A percentile compares a stretch with the other conserved stretches of the same genome.
phyloP scores from a whole-genome alignment of 176 grass and related monocot species.

The Secale cereale region DNA sequence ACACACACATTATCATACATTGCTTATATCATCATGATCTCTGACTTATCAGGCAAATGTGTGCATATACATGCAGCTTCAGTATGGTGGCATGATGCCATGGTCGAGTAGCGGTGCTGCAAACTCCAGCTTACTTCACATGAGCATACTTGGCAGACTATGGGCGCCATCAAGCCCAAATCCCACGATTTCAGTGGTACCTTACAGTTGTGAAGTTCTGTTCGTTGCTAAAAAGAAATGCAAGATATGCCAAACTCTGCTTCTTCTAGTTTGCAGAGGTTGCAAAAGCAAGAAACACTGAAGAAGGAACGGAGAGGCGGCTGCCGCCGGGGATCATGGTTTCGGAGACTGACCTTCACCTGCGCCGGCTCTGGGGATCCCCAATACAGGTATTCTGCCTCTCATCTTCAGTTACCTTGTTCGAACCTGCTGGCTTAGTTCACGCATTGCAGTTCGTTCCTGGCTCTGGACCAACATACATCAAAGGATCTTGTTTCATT shows the following conservation, averaged over 20 bases:
- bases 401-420: too few species aligned
- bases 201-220: background rate
- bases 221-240: background rate
- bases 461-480: too few species aligned
- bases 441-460: too few species aligned
- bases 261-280: too few species aligned
- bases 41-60: too few species aligned
- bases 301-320: constrained; percentile 16
- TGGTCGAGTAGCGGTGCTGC: background rate
- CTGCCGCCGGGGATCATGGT: constrained; percentile 45
- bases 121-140: background rate
- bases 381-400: constrained; percentile 22
- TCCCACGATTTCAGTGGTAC: background rate
- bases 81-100: background rate
- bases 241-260: too few species aligned
- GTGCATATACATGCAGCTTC: background rate
- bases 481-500: background rate
- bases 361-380: constrained; percentile 50
- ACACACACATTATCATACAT: too few species aligned
- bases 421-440: too few species aligned
- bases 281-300: too few species aligned
- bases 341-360: constrained; percentile 44
- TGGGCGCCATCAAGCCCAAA: background rate
- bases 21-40: too few species aligned
- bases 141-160: background rate